Base-by-base conservation (phyloP, 108 stramenopile genomes). In the Cyclotella choctawhatcheeana region DNA sequence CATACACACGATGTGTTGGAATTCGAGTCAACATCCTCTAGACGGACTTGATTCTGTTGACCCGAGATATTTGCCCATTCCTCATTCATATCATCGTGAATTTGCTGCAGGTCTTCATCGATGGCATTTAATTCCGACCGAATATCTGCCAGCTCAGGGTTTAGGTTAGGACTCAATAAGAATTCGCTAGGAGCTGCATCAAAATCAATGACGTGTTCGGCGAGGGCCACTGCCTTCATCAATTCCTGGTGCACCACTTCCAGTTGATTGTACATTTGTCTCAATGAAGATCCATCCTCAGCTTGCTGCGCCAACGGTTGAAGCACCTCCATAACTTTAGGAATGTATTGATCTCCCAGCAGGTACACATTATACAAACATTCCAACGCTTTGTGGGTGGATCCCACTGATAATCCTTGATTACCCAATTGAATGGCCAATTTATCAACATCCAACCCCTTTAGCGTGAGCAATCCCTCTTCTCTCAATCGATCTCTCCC, bases 131-230 rank as follows among this genome's bases (percentile, higher is more conserved):
- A 67, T 67, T 94, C 92, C 35, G 78, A 73, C 33, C 71, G 54
- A 34, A 97, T 51, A 27, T 95, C 93, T 2, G 43, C 76, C 10
- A 99, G 84, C 34, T 86, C 84, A n/a, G 69, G 70, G 64, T 85
- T 65, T 68, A 86, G 86, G 5, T 53, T 48, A 6, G 93, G 70
- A 35, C 91, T 86, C 63, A 98, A 81, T 25, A 90, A 47, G 43
- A 93, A 97, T 27, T 98, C 97, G 3, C 96, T 88, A 2, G 95
- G 95, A 17, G 92, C 95, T 8, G 51, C 50, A 58, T 92, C 83
- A 54, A 96, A 73, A 83, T 96, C 91, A 60, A 96, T 67, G 3
- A 93, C 95, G 20, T 79, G 73, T 51, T 89, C 86, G 8, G 83
- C 87, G 27, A 96, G 69, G 16, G 67, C 71, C 8, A 77, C 63